A percentile compares a stretch with the other conserved stretches of the same genome.
Evolutionary conservation across 2,329 filamentous ascomycete genomes (phyloP).

Genomic region (Alternaria infectoria): DNA sequence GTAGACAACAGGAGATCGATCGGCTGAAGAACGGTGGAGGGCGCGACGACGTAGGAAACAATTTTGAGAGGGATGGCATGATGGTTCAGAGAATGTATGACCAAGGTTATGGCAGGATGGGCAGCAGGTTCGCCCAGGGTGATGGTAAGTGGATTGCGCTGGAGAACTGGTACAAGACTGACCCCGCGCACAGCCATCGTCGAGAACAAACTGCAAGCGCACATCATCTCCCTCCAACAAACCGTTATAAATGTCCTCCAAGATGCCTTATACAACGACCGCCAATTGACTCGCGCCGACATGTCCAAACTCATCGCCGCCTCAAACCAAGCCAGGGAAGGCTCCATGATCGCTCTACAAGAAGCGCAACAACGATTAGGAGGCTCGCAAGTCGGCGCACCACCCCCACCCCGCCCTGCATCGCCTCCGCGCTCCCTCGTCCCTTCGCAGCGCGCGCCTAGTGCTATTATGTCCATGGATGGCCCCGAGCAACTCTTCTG

Average conservation of each 20-base stretch:
- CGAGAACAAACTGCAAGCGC: constrained; percentile 52
- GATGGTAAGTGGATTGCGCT: constrained; percentile 40
- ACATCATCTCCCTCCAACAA: constrained; percentile 52
- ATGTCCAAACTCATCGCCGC: constrained; percentile 50
- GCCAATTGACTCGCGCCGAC: constrained; percentile 48
- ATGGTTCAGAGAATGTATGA: constrained; percentile 48
- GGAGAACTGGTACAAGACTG: neutral
- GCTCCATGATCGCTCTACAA: constrained; percentile 48
- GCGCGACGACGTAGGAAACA: constrained; percentile 41
- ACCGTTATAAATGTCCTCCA: constrained; percentile 54
- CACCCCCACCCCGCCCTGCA: constrained; percentile 14
- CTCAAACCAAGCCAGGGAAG: constrained; percentile 51
- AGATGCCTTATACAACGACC: constrained; percentile 51
- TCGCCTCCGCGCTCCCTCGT: constrained; percentile 28
- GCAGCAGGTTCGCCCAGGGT: constrained; percentile 47
- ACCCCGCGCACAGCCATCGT: constrained; percentile 40
- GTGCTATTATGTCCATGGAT: constrained; percentile 19
- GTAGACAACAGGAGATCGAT: constrained; percentile 32
- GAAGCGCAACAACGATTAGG: constrained; percentile 44
- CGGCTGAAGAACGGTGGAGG: constrained; percentile 23
- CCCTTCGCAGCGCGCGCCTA: constrained; percentile 35
- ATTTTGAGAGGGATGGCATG: constrained; percentile 40
- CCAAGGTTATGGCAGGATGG: constrained; percentile 45
- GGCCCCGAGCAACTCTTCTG: constrained; percentile 39
- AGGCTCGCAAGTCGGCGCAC: constrained; percentile 1